Base-by-base conservation (phyloP, 495 filamentous ascomycete genomes). In the Aspergillus indologenus region DNA sequence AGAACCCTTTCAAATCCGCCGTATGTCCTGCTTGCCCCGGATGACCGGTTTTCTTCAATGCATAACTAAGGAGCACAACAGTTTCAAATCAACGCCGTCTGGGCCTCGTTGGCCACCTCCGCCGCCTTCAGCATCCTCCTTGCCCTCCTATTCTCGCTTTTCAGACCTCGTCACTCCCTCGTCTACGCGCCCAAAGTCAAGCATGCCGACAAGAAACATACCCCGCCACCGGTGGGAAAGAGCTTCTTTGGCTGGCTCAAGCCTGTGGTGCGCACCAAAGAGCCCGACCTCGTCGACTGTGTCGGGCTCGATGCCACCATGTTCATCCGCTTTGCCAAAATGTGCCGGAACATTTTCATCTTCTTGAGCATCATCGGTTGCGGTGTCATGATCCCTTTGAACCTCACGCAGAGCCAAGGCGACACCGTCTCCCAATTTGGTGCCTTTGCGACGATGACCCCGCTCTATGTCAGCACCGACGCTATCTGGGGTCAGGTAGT, bases 151-250 rank as follows among this genome's bases (percentile, higher is more conserved):
- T 98, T 97, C 81, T 96, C 88, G 66, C 76, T 96, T 57, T 79
- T 98, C 48, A 88, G 95, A 60, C 94, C 95, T 5, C 91, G 90
- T 69, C 92, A 98, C 68, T 86, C 83, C 45, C 79, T 91, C 62
- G 91, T 98, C 45, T 98, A 98, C 72, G 92, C 95, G 5, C 94
- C 94, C 42, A 95, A 96, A 65, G 80, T 95, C 60, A 95, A 94
- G 65, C 87, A 96, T 79, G 90, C 90, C 62, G 91, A 98, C 69
- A 84, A 88, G 60, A 93, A 90, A 76, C 92, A 96, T 78, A 81
- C 89, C 21, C 94, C 94, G n/a, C 94, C 94, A n/a, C 84, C 85
- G 19, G 82, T 97, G 61, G 90, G 88, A 42, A 95, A 87, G 66
- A 90, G 92, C 18, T 68, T 92, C 34, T 89, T 96, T 65, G 85